These are phyloP conservation scores for Solanum stenotomum DNA, from an alignment of 257 asterid genomes.

Conservation along the genomic window DNA sequence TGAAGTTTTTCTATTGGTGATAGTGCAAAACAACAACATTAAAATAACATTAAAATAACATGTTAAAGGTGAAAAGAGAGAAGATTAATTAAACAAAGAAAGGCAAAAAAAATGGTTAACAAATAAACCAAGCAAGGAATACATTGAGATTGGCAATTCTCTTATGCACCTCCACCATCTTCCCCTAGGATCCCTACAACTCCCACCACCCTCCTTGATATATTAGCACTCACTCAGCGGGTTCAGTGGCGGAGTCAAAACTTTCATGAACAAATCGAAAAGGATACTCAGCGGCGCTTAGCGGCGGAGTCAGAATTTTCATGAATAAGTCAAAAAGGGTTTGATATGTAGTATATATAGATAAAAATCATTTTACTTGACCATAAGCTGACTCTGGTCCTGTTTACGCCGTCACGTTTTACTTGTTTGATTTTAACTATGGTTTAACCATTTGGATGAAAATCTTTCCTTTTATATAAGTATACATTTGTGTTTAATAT, in stretches of 20 bases:
- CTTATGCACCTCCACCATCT: constrained; percentile 9
- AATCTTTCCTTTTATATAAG: neutral
- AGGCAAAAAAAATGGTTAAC: neutral
- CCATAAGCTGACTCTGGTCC: fast-evolving
- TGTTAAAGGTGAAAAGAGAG: neutral
- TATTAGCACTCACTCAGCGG: neutral
- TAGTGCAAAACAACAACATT: neutral
- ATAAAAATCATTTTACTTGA: neutral
- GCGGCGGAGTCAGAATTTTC: no score
- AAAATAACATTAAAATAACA: neutral
- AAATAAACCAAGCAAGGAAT: constrained; percentile 23
- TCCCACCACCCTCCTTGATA: neutral
- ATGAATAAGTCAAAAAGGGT: neutral
- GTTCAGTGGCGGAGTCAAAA: fast-evolving
- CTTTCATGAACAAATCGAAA: no score
- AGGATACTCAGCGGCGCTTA: no score
- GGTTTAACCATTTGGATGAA: neutral
- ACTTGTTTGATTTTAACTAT: neutral
- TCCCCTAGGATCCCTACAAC: constrained; percentile 28
- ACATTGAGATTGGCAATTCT: constrained; percentile 29
- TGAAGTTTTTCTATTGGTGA: neutral
- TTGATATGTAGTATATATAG: neutral
- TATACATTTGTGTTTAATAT: neutral
- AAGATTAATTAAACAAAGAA: neutral
- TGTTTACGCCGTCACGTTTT: neutral